phyloP scores from a whole-genome alignment of 352 stramenopile species.

The Pythium guiyangense region DNA sequence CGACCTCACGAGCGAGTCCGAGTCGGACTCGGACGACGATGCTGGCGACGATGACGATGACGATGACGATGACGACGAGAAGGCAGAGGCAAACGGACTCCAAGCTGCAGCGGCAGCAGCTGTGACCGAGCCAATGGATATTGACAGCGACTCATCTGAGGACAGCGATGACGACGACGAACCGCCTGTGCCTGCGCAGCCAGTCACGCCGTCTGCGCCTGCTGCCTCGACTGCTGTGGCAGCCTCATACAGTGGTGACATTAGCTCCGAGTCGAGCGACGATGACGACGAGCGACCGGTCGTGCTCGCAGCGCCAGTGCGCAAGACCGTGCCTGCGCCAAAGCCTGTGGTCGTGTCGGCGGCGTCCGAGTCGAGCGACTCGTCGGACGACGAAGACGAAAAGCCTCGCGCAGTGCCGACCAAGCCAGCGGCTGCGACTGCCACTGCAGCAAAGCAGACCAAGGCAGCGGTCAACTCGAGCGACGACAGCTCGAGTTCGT shows the following conservation, averaged over 20 bases:
- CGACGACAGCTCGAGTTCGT: conserved; percentile 11
- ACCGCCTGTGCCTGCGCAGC: background rate
- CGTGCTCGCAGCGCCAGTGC: conserved; percentile 7
- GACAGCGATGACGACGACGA: conserved; percentile 10
- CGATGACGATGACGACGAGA: background rate
- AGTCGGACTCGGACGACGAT: conserved; percentile 26
- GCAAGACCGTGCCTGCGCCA: background rate
- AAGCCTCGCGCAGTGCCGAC: background rate
- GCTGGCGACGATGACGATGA: conserved; percentile 14
- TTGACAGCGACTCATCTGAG: conserved; percentile 1
- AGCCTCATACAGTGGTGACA: conserved; percentile 2
- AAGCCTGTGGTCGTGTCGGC: background rate
- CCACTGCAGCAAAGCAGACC: too few relatives aligned
- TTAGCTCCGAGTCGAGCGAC: conserved; percentile 40
- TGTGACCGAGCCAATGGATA: background rate
- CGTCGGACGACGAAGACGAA: conserved; percentile 13
- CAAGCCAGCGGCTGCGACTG: conserved; percentile 3
- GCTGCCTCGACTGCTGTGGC: background rate
- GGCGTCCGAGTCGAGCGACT: conserved; percentile 5
- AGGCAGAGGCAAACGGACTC: background rate
- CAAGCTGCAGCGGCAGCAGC: too few relatives aligned
- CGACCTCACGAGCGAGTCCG: conserved; percentile 50
- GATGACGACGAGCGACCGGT: conserved; percentile 26
- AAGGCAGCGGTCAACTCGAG: background rate
- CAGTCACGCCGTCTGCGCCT: background rate